Percentiles rank a stretch among this genome's conserved stretches.
These are phyloP conservation scores for Harrya chromipes DNA, from an alignment of 768 basidiomycete species.

Conservation along the genomic window DNA sequence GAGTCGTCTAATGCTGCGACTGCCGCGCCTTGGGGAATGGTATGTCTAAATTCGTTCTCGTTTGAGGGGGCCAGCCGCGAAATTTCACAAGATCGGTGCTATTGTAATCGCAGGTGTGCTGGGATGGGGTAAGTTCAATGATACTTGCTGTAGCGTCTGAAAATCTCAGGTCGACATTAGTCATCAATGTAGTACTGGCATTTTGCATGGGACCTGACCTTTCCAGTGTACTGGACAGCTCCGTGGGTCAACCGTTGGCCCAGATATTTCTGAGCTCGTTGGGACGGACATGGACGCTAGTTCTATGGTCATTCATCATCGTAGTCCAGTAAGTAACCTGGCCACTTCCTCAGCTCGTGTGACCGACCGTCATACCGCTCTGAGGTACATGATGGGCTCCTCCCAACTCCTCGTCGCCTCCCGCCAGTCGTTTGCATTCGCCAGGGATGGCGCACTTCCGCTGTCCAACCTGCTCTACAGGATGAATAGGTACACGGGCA, in stretches of 20 bases:
- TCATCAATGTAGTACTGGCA: constrained; percentile 51
- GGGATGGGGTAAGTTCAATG: constrained; percentile 37
- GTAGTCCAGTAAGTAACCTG: constrained; percentile 37
- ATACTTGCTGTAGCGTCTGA: neutral
- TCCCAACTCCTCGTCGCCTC: constrained; percentile 43
- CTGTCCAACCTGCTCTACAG: constrained; percentile 50
- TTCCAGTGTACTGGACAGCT: constrained; percentile 31
- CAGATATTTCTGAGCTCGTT: constrained; percentile 39
- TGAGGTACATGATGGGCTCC: constrained; percentile 45
- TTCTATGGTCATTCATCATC: constrained; percentile 52
- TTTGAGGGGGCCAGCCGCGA: neutral
- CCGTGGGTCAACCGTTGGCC: constrained; percentile 41
- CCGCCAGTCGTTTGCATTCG: constrained; percentile 55
- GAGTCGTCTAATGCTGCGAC: constrained; percentile 51
- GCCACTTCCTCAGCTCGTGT: neutral
- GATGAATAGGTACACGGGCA: constrained; percentile 47
- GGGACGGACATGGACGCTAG: constrained; percentile 41
- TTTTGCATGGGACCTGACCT: constrained; percentile 57
- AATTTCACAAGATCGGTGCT: constrained; percentile 24
- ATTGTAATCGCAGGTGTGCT: constrained; percentile 44
- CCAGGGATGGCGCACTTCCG: constrained; percentile 58
- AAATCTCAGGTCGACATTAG: constrained; percentile 16
- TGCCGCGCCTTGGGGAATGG: constrained; percentile 56
- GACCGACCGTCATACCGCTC: neutral
- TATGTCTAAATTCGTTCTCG: constrained; percentile 21